Evolutionary conservation across 2,329 filamentous ascomycete genomes (phyloP), one percentile per base, ranked within the genome.

Genomic region (Trichoderma hamatum): DNA sequence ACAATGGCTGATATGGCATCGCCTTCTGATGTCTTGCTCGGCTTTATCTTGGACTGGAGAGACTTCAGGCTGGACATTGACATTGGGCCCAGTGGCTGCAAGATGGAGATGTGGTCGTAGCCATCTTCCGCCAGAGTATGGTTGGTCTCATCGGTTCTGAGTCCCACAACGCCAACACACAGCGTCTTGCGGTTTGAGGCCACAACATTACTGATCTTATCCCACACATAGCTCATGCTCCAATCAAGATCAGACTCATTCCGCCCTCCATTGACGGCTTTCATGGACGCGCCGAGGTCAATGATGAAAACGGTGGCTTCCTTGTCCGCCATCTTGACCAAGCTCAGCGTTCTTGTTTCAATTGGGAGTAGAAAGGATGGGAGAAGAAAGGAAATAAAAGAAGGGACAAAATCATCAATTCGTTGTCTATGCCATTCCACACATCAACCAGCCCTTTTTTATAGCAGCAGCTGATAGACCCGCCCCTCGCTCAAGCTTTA

Each of bases 251-350:
- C 92, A 3, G 91, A 91, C 78, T 95, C 88, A 24, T 83, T 78
- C 73, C 96, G 89, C 30, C 91, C 93, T 81, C 88, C 85, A 74
- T 89, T 87, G 74, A 84, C 86, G 76, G 91, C 84, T 69, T 85
- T 90, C 92, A 97, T 97, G n/a, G 94, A 92, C 75, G 83, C 84
- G 69, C 94, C 94, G 28, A 97, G 84, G 81, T 99, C 96, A 70
- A 99, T 82, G 74, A 99, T 91, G 79, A 96, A 99, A 54, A 98
- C 88, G 0, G 91, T 96, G 10, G 94, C 93, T 82, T 98, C 93
- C 79, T 99, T 99, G 71, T 92, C 90, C 13, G 94, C 91, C 95
- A 98, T 98, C 67, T 39, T 26, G 19, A 16, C 52, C 21, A 7
- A 36, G 54, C 5, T 58, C n/a, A 36, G 46, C 26, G 30, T 28